Conservation (phyloP, 352 stramenopile species). For the Globisporangium emineosum region DNA sequence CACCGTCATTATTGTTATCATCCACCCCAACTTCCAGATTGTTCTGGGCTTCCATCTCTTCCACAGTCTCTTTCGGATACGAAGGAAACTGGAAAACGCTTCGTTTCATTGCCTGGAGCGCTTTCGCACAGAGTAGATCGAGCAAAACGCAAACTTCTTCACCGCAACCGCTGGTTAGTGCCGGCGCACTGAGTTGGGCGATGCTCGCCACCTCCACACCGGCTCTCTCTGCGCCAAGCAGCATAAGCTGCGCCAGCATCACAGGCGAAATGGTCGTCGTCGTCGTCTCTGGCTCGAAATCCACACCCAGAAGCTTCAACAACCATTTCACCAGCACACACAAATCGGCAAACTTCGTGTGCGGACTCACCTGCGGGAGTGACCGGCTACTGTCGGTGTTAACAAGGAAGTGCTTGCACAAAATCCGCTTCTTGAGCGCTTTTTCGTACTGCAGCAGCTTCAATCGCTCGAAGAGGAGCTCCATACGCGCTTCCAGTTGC, state of each 20-base stretch:
- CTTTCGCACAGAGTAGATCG: conserved; percentile 38
- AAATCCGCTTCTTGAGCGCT: conserved; percentile 38
- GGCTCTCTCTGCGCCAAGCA: conserved; percentile 46
- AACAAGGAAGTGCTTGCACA: conserved; percentile 42
- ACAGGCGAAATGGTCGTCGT: conserved; percentile 17
- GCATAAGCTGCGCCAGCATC: conserved; percentile 37
- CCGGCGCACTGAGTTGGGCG: conserved; percentile 33
- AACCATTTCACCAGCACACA: conserved; percentile 39
- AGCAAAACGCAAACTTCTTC: conserved; percentile 57
- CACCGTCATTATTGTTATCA: conserved; percentile 17
- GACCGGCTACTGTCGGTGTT: not conserved
- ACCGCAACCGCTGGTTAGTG: conserved; percentile 37
- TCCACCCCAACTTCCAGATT: conserved; percentile 41
- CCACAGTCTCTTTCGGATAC: conserved; percentile 42
- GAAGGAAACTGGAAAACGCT: conserved; percentile 14
- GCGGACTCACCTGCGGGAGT: conserved; percentile 18
- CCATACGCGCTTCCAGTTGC: conserved; percentile 47
- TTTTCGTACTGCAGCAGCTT: conserved; percentile 48
- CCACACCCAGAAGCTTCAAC: conserved; percentile 28
- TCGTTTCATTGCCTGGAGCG: conserved; percentile 21
- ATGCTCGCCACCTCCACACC: conserved; percentile 26
- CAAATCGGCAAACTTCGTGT: conserved; percentile 51
- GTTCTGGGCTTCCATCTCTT: conserved; percentile 41
- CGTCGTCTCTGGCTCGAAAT: conserved; percentile 18
- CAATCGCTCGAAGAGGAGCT: conserved; percentile 68